Base-by-base conservation (phyloP, 768 basidiomycete genomes). In the Mycena amicta region DNA sequence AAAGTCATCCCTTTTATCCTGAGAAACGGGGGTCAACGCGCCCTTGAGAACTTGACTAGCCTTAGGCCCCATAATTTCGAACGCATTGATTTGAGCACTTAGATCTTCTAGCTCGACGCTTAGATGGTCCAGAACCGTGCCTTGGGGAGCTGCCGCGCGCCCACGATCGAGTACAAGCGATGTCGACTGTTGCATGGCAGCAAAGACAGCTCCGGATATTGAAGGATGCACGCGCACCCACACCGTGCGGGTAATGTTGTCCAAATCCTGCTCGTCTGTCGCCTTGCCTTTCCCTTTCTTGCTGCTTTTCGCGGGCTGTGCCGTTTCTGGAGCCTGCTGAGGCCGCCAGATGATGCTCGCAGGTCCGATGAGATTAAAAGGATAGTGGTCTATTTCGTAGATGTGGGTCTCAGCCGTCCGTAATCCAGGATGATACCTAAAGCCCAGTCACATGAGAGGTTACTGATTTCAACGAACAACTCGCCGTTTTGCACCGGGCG, bases 51-150 rank as follows among this genome's bases (percentile, higher is more conserved):
- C 83, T 67, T 90, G 88, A 53, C 81, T 91, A 0, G 90, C 80
- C 68, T 86, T 90, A 3, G 92, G 92, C 2, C 96, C 96, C 78
- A 90, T 89, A 30, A 98, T 83, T 70, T 98, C 95, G 65, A 96
- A 96, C 4, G 86, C 79, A 60, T 90, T 91, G 41, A 93, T 65
- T 50, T 86, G 82, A 2, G 84, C 85, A 55, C 88, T 76, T 49
- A 95, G 70, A 68, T 95, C 91, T 5, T 80, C 77, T 16, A 95
- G 78, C 63, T 92, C 86, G 11, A 94, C 71, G 22, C 79, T 75
- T 23, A 74, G 60, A 40, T 71, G 70, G 20, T 67, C 63, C 37
- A 65, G 43, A 60, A 61, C 29, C 60, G 66, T 25, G 58, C 57
- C 53, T 63, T 66, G 37, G 23, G 53, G 50, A 60, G 65, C 53